These are phyloP conservation scores for Phytophthora sojae DNA, from an alignment of 352 stramenopile species.

Conservation along the genomic window DNA sequence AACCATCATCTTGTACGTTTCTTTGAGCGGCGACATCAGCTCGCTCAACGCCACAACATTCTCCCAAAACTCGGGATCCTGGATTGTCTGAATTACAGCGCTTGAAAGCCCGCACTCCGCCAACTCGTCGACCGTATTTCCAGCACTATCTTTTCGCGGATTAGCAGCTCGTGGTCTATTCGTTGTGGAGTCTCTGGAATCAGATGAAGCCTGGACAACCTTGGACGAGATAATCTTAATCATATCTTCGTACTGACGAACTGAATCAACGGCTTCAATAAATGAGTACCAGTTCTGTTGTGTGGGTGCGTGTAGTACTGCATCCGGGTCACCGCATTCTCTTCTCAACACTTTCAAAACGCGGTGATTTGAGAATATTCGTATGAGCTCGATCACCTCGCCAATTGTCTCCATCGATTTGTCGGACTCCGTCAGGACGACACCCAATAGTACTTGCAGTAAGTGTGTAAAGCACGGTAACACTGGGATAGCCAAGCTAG, in stretches of 20 bases:
- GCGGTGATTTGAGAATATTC: slow-evolving; percentile 64
- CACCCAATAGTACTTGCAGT: slow-evolving; percentile 59
- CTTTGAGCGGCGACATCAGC: slow-evolving; percentile 82
- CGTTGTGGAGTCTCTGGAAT: slow-evolving; percentile 10
- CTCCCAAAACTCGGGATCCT: slow-evolving; percentile 78
- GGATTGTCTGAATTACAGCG: slow-evolving; percentile 60
- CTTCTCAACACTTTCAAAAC: slow-evolving; percentile 66
- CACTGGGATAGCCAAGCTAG: slow-evolving; percentile 60
- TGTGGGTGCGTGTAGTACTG: slow-evolving; percentile 53
- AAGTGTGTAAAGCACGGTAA: slow-evolving; percentile 69
- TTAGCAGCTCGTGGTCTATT: slow-evolving; percentile 13
- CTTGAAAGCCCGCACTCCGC: slow-evolving; percentile 48
- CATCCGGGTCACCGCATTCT: slow-evolving; percentile 74
- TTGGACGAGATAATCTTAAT: slow-evolving; percentile 84
- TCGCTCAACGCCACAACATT: slow-evolving; percentile 77
- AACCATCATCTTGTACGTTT: slow-evolving; percentile 74
- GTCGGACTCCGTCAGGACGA: slow-evolving; percentile 64
- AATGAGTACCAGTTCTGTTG: slow-evolving; percentile 76
- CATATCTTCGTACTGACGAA: slow-evolving; percentile 85
- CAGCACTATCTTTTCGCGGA: slow-evolving; percentile 53
- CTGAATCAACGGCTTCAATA: slow-evolving; percentile 81
- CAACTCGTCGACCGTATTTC: slow-evolving; percentile 55
- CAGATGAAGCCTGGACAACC: slow-evolving; percentile 44
- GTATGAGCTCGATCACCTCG: slow-evolving; percentile 73
- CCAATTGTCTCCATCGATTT: slow-evolving; percentile 64